A percentile compares a stretch with the other conserved stretches of the same genome.
Conservation (phyloP, 140 eudicot species). For the Senecio squalidus region DNA sequence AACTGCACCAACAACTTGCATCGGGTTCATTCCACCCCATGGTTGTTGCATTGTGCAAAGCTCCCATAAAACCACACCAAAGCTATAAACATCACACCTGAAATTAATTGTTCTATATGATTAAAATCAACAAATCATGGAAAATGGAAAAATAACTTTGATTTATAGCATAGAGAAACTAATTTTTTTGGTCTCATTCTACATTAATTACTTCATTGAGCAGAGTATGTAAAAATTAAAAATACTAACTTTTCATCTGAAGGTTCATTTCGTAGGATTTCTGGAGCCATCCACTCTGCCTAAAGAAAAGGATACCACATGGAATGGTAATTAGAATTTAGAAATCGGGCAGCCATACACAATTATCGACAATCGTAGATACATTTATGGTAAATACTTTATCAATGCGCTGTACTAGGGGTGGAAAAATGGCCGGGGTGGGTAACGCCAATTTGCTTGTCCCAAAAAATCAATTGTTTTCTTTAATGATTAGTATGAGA, state of each 20-base stretch:
- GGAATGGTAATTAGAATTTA: not conserved
- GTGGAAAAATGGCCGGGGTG: not conserved
- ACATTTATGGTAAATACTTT: not conserved
- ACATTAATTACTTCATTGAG: not conserved
- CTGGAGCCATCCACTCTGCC: constrained; percentile 99
- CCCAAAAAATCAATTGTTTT: too few species aligned
- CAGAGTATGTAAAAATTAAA: constrained; percentile 1
- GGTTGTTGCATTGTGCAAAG: constrained; percentile 93
- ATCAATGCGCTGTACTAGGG: not conserved
- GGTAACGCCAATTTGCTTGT: too few species aligned
- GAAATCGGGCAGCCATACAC: not conserved
- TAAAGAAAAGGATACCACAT: constrained; percentile 30
- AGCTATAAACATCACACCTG: constrained; percentile 95
- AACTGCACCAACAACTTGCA: constrained; percentile 99
- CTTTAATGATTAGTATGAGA: too few species aligned
- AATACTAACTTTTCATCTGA: constrained; percentile 83
- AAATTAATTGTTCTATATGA: not conserved
- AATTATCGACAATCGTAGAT: not conserved
- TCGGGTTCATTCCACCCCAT: constrained; percentile 98
- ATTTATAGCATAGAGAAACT: constrained; percentile 5
- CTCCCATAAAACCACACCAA: constrained; percentile 95
- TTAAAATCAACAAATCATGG: not conserved
- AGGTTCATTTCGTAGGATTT: constrained; percentile 92
- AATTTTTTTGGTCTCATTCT: not conserved
- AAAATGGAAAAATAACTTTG: not conserved